phyloP scores from a whole-genome alignment of 2,329 filamentous ascomycete genomes.

The Penicillium sclerotiorum region DNA sequence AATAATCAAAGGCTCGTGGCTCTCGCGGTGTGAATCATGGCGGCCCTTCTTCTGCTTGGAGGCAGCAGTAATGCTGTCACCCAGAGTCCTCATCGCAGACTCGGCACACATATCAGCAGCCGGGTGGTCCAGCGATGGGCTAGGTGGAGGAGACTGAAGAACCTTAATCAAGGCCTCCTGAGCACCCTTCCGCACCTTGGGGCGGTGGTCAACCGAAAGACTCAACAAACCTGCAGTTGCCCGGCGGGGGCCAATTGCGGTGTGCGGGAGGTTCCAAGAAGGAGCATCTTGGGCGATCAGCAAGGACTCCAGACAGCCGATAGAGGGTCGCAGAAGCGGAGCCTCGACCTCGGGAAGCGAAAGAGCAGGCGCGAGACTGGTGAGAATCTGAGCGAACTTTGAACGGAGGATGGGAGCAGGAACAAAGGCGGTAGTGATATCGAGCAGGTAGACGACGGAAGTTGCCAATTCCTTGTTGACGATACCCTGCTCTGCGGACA shows the following conservation, averaged over 20 bases:
- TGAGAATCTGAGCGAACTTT: conserved; percentile 93
- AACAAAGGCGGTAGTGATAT: conserved; percentile 82
- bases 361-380: conserved; percentile 80
- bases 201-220: conserved; percentile 81
- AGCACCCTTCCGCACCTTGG: conserved; percentile 91
- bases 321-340: conserved; percentile 80
- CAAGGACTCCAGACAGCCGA: conserved; percentile 91
- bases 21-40: conserved; percentile 46
- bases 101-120: conserved; percentile 96
- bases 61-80: conserved; percentile 68
- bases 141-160: conserved; percentile 82
- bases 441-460: conserved; percentile 92
- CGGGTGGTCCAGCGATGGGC: conserved; percentile 89
- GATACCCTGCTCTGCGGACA: conserved; percentile 62
- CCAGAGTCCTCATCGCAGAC: conserved; percentile 78
- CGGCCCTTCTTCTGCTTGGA: conserved; percentile 67
- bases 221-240: conserved; percentile 84
- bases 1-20: conserved; percentile 80
- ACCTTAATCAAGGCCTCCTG: conserved; percentile 86
- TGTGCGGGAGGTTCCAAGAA: conserved; percentile 84
- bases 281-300: conserved; percentile 83
- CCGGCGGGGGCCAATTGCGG: conserved; percentile 80
- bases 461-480: conserved; percentile 81
- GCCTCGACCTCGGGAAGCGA: conserved; percentile 81
- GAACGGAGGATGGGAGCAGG: conserved; percentile 85